Base-by-base conservation (phyloP, 1,139 yeast genomes). In the Debaryomyces sp. region DNA sequence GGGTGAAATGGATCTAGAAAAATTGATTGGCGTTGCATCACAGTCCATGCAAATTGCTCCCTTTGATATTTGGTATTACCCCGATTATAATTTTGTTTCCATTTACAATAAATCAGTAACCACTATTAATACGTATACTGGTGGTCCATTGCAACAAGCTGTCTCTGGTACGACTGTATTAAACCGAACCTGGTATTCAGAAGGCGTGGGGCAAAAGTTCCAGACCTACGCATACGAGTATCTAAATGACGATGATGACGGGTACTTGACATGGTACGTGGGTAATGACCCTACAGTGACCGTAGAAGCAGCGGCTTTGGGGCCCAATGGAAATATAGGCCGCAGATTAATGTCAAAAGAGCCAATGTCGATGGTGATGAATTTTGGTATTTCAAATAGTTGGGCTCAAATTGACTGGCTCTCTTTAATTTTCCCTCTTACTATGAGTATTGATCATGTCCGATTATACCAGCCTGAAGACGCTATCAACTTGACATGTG, bases 361-460 rank as follows among this genome's bases (percentile, higher is more conserved):
- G 63, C 97, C 97, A 51, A 88, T 90, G 96, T 77, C 90, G 1
- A 73, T 90, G 34, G 73, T 90, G 54, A 63, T 89, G 74, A 89
- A 89, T 64, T 67, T 89, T 66, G 96, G 95, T 66, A 68, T 89
- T 46, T 89, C 96, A 6, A 83, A 84, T 54, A 81, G 82, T 48
- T 89, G 96, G 96, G 86, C 89, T 1, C 85, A 86, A 62, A 88
- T 89, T 54, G 88, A 87, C 64, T 88, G 96, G 95, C 76, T 80
- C 32, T 73, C 82, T 12, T 67, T 89, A 41, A 63, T 67, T 36
- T 89, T 89, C 78, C 96, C 96, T 0, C 77, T 80, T 2, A 76
- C 77, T 2, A 68, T 89, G 77, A 72, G 82, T 51, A 72, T 89
- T 48, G 96, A 89, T 65, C 87, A 84, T 60, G 90, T 89, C 15